Base-by-base conservation (phyloP, 2,329 filamentous ascomycete genomes). In the Talaromyces sp. region DNA sequence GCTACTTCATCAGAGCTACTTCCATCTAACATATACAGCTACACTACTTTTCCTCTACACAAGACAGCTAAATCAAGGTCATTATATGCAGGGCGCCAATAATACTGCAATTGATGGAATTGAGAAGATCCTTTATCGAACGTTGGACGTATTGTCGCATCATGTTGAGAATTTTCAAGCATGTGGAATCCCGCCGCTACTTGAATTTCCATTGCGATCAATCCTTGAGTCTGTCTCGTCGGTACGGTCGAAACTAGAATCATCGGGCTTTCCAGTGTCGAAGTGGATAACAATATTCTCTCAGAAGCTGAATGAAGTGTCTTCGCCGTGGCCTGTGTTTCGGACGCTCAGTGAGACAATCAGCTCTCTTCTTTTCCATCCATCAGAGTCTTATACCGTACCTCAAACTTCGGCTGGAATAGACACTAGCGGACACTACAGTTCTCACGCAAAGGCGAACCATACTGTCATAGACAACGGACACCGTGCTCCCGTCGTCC, bases 1-100 rank as follows among this genome's bases (percentile, higher is more conserved):
- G 52, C 72, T 79, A 45, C 78, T 77, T 1, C 77, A 80, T 62
- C 78, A 80, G 63, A 78, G 68, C 43, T 79, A 79, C 54, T 67
- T 79, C 1, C 73, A 73, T 17, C 47, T 79, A 31, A 74, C 74
- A 15, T 78, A 79, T 50, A 70, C 73, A 33, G 75, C 77, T 9
- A 77, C 74, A 1, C 68, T 80, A 9, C 67, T 78, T 19, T 74
- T 74, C 68, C 70, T 79, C 15, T 78, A 77, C 61, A 64, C 76
- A 22, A 73, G 71, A 19, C 72, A 78, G 7, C 70, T 73, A 6
- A 69, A 74, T 1, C 71, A 71, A n/a, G 73, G 75, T 56, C 72
- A 75, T 10, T 70, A 68, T 1, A 47, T 77, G 19, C 71, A 73
- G 61, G 73, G 70, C 15, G 72, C 71, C 2, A 74, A 76, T 59